Conservation (phyloP, 83 land plant species). For the Picea abies region DNA sequence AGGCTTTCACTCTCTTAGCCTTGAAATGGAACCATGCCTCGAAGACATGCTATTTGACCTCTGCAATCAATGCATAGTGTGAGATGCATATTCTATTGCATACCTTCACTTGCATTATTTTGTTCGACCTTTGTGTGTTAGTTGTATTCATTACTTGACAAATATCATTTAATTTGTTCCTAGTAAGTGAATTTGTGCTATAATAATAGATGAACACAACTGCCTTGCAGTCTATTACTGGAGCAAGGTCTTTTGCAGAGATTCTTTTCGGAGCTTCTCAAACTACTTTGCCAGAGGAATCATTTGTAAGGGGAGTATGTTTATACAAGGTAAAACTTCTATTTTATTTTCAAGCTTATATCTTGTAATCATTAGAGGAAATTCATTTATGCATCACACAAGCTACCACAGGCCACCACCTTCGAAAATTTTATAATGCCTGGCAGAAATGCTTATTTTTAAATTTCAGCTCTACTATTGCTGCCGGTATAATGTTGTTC, state of each 20-base stretch:
- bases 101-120: too few species aligned
- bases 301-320: slow-evolving; percentile 4
- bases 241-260: slow-evolving; percentile 85
- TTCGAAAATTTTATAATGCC: neutral
- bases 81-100: too few species aligned
- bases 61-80: too few species aligned
- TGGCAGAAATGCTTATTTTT: neutral
- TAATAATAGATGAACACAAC: neutral
- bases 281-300: neutral
- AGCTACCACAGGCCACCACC: neutral
- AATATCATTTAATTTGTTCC: neutral
- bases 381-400: neutral
- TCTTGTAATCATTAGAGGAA: neutral
- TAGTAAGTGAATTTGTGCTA: neutral
- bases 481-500: neutral
- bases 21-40: too few species aligned
- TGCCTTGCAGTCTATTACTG: slow-evolving; percentile 76
- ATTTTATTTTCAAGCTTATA: neutral
- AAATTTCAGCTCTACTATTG: neutral
- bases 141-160: neutral
- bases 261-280: slow-evolving; percentile 51
- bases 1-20: too few species aligned
- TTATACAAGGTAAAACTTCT: neutral
- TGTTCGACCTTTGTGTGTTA: neutral
- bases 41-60: too few species aligned